Evolutionary conservation across 306 rosid genomes (phyloP), one percentile per base, ranked within the genome.

Genomic region (Dalbergia cultrata): DNA sequence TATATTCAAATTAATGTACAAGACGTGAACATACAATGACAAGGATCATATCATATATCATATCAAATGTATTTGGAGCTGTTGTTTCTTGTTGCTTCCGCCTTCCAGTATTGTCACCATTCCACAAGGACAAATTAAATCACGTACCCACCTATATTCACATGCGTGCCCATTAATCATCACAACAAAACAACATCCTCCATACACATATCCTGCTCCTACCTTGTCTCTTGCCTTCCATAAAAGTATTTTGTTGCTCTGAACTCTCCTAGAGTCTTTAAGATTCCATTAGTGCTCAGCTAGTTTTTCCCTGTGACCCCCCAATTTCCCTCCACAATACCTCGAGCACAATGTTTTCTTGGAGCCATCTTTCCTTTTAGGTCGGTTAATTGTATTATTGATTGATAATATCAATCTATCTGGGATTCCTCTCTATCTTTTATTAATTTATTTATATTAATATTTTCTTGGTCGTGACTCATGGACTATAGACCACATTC

Each of bases 121-220:
- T 90, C 83, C 81, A 83, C 66, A 72, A 52, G 74, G 97, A 92
- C 95, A 95, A 86, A 92, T 80, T 3, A 34, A 34, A 26, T 26
- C 66, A 89, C 62, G 95, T 91, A 92, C 93, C 88, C 81, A 75
- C 84, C 82, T 75, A 80, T 87, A 95, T 87, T 95, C 99, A 95
- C 99, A 95, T 93, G 99, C 84, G 95, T 82, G 82, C 85, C 86
- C 88, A 41, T 88, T 87, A 91, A 93, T 95, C 93, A 93, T 93
- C 88, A 90, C 94, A 93, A 95, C 72, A 89, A 85, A 91, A 95
- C 95, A 95, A 95, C 83, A 65, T 78, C 47, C 90, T 75, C 85
- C 92, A 90, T 89, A 89, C 91, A 82, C 88, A 52, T 81, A 85
- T 81, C 82, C 94, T 92, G 88, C 88, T 86, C 87, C 84, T 67